Evolutionary conservation across 164 flowering plant species (phyloP).

Genomic region (Vitis riparia): DNA sequence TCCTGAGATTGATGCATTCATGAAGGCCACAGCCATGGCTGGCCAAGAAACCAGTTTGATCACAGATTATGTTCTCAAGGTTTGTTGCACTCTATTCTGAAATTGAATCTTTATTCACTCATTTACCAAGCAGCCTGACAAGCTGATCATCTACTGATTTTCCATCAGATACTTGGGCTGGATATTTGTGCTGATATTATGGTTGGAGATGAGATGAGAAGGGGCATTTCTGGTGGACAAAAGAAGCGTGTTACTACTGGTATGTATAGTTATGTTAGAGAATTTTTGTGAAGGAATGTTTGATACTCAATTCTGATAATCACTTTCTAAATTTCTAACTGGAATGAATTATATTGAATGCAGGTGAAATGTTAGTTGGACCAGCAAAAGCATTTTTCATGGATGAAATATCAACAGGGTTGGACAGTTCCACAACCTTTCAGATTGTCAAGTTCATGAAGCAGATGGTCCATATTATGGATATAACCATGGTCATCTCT

Average conservation of each 20-base stretch:
- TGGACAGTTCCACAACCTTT: conserved; percentile 66
- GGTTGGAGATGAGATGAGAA: conserved; percentile 62
- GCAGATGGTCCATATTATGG: conserved; percentile 63
- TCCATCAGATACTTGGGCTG: conserved; percentile 52
- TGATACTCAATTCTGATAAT: background rate
- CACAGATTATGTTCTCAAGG: conserved; percentile 65
- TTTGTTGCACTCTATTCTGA: conserved; percentile 13
- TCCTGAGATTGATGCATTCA: conserved; percentile 63
- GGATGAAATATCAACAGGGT: conserved; percentile 72
- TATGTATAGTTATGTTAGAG: no score
- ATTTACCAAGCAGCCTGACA: background rate
- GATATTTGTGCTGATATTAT: conserved; percentile 58
- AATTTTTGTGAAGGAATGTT: background rate
- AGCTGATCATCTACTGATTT: background rate
- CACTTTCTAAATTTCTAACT: no score
- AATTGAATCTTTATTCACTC: background rate
- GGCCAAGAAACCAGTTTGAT: conserved; percentile 56
- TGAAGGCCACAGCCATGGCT: conserved; percentile 61
- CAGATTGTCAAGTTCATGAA: conserved; percentile 57
- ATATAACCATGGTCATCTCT: conserved; percentile 58
- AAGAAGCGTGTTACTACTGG: conserved; percentile 61
- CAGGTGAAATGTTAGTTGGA: conserved; percentile 43
- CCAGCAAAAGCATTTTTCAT: conserved; percentile 64
- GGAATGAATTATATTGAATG: conserved; percentile 38
- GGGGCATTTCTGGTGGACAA: conserved; percentile 70